A percentile compares a stretch with the other conserved stretches of the same genome.
phyloP scores from a whole-genome alignment of 192 early-diverging fungal species.

The Cetraspora pellucida region DNA sequence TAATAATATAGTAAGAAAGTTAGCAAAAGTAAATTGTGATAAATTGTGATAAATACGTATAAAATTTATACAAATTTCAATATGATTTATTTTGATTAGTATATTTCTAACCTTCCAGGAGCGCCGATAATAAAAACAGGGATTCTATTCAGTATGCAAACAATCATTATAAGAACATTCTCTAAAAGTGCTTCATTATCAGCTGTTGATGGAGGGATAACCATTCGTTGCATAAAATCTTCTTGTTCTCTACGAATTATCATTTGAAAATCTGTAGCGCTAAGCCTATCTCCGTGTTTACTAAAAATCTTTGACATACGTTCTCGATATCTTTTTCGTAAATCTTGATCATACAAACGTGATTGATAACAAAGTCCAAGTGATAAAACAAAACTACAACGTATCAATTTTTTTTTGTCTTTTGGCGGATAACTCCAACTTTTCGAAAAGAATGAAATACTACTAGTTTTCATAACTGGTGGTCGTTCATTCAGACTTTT shows the following conservation, averaged over 20 bases:
- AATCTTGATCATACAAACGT: too few species aligned
- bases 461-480: not conserved
- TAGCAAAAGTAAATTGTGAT: too few species aligned
- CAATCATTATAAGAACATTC: constrained; percentile 30
- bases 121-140: constrained; percentile 33
- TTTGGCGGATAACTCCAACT: too few species aligned
- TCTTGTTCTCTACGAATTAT: constrained; percentile 23
- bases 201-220: not conserved
- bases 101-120: constrained; percentile 4
- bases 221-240: constrained; percentile 25
- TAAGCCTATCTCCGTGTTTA: not conserved
- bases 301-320: not conserved
- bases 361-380: too few species aligned
- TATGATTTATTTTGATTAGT: too few species aligned
- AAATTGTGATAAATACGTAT: too few species aligned
- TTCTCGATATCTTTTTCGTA: too few species aligned
- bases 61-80: too few species aligned
- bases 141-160: constrained; percentile 31
- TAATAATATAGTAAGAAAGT: too few species aligned
- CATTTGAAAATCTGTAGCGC: not conserved
- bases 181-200: constrained; percentile 28
- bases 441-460: not conserved
- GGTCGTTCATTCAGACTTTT: constrained; percentile 11
- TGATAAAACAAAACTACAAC: too few species aligned
- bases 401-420: too few species aligned